Evolutionary conservation across 306 rosid genomes (phyloP).

Genomic region (Vachellia collinsii): DNA sequence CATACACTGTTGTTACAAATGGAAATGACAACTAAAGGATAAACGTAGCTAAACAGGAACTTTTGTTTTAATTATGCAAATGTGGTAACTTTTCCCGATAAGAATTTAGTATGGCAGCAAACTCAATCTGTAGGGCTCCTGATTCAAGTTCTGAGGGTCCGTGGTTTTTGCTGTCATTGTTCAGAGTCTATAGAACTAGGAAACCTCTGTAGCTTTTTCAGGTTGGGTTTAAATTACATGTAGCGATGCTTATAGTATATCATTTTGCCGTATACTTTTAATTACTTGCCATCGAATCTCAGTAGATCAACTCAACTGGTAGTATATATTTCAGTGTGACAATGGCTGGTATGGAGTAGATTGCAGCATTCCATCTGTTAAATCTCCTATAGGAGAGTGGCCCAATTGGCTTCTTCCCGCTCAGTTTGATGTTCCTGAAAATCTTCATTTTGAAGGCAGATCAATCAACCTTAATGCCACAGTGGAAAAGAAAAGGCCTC

Average conservation of each 20-base stretch:
- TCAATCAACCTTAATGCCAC: conserved; percentile 54
- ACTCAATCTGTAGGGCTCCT: not conserved
- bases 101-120: not conserved
- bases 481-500: conserved; percentile 87
- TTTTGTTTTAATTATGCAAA: not conserved
- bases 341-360: conserved; percentile 97
- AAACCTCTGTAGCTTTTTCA: conserved; percentile 19
- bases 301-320: conserved; percentile 42
- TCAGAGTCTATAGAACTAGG: conserved; percentile 23
- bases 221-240: conserved; percentile 1
- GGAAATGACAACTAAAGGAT: conserved; percentile 14
- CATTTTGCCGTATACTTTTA: not conserved
- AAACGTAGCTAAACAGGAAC: not conserved
- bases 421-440: conserved; percentile 62
- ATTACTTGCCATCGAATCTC: conserved; percentile 20
- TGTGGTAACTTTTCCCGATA: not conserved
- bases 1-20: not conserved
- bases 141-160: conserved; percentile 13
- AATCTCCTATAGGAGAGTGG: conserved; percentile 77
- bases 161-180: conserved; percentile 4
- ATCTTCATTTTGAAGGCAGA: conserved; percentile 45
- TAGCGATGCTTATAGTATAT: conserved; percentile 25
- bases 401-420: conserved; percentile 96
- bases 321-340: conserved; percentile 66
- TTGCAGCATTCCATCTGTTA: conserved; percentile 87